Percentiles rank a stretch among this genome's conserved stretches.
Evolutionary conservation across 306 rosid genomes (phyloP).

Genomic region (Lagenaria siceraria): DNA sequence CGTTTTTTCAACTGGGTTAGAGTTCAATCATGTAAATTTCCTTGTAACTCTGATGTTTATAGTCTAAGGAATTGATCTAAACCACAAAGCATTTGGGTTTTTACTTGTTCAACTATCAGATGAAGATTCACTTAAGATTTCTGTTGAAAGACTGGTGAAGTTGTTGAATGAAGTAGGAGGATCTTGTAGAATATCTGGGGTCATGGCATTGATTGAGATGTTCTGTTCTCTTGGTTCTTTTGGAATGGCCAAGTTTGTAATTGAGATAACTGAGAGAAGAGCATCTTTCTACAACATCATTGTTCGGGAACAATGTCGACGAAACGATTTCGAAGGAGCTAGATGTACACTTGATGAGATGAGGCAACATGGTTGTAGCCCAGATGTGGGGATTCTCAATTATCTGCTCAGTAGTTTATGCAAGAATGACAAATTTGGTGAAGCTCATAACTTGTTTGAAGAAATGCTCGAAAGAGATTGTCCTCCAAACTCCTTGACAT

Average conservation of each 20-base stretch:
- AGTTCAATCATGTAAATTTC: conserved; percentile 15
- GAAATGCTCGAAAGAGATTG: conserved; percentile 28
- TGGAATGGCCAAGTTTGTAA: conserved; percentile 36
- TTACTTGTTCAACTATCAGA: conserved; percentile 20
- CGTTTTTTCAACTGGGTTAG: conserved; percentile 48
- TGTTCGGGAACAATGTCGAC: conserved; percentile 34
- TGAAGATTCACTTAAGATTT: conserved; percentile 18
- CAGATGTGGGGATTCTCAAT: conserved; percentile 25
- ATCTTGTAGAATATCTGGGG: conserved; percentile 35
- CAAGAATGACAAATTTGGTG: conserved; percentile 28
- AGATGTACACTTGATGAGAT: conserved; percentile 32
- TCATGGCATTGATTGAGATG: conserved; percentile 46
- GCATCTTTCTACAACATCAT: conserved; percentile 34
- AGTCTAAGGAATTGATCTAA: conserved; percentile 22
- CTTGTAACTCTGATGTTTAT: conserved; percentile 28
- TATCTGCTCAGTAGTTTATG: conserved; percentile 40
- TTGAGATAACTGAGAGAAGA: conserved; percentile 26
- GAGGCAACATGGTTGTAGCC: conserved; percentile 32
- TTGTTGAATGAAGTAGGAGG: conserved; percentile 57
- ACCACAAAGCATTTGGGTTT: conserved; percentile 43
- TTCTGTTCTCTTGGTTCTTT: conserved; percentile 28
- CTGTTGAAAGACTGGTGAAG: conserved; percentile 22
- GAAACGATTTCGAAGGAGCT: conserved; percentile 36
- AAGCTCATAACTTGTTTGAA: conserved; percentile 29
- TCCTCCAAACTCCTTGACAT: conserved; percentile 32